Evolutionary conservation across 495 filamentous ascomycete species (phyloP).

Genomic region (Penicillium canariense): DNA sequence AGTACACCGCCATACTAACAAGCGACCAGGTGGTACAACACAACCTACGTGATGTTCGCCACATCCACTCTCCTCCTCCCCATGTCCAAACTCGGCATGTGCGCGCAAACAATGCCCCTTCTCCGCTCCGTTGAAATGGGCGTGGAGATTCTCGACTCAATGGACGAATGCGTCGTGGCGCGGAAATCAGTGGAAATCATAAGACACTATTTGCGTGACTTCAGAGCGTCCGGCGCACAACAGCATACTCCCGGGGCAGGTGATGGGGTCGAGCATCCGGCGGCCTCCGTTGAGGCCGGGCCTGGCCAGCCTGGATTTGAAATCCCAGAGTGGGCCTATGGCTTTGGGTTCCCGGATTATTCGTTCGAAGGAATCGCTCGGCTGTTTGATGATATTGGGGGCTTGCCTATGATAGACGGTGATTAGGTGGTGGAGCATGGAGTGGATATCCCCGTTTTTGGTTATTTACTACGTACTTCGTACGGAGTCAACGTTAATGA

Average conservation of each 20-base stretch:
- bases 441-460: no score
- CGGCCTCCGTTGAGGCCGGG: constrained; percentile 9
- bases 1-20: not conserved
- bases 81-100: constrained; percentile 37
- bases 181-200: constrained; percentile 42
- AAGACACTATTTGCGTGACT: constrained; percentile 38
- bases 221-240: constrained; percentile 18
- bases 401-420: constrained; percentile 34
- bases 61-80: constrained; percentile 42
- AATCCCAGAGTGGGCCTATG: constrained; percentile 42
- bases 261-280: constrained; percentile 5
- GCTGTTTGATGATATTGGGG: constrained; percentile 40
- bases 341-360: constrained; percentile 42
- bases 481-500: no score
- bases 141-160: constrained; percentile 43
- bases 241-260: not conserved
- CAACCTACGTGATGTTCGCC: constrained; percentile 45
- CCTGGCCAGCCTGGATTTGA: constrained; percentile 26
- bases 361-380: constrained; percentile 41
- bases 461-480: no score
- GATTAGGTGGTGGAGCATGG: no score
- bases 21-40: constrained; percentile 42
- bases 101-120: constrained; percentile 31
- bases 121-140: constrained; percentile 37
- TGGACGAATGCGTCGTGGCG: constrained; percentile 43